phyloP scores from a whole-genome alignment of 2,329 filamentous ascomycete species.

The Plectosphaerella sp. region DNA sequence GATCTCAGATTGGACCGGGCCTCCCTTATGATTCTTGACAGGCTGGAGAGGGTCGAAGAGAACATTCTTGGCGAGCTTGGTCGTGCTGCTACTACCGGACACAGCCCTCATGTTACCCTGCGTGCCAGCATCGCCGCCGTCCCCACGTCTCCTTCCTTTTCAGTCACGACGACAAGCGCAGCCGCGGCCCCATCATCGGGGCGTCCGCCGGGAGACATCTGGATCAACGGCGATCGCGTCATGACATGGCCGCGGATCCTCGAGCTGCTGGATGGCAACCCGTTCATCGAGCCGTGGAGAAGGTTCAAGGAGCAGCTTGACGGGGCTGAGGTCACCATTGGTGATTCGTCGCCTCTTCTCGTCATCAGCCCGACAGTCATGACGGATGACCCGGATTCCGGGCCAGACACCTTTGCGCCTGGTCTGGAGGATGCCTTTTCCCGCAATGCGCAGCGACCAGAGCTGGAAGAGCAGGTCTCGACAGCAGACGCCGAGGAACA shows the following conservation, averaged over 20 bases:
- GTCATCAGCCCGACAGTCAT: background rate
- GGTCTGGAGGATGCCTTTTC: background rate
- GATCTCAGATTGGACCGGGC: background rate
- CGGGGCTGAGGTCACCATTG: background rate
- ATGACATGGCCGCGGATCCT: background rate
- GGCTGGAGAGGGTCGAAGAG: background rate
- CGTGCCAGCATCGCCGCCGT: background rate
- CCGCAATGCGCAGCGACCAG: background rate
- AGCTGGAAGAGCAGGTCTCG: background rate
- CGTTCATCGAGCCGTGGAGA: background rate
- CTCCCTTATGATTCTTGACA: background rate
- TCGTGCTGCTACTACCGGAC: background rate
- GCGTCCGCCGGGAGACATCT: background rate
- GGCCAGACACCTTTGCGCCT: background rate
- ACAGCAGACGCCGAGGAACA: background rate
- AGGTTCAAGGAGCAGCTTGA: background rate
- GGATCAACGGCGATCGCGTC: background rate
- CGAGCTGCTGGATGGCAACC: background rate
- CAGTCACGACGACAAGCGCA: background rate
- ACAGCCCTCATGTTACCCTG: background rate
- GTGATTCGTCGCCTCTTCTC: background rate
- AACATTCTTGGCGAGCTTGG: background rate
- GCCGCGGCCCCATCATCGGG: background rate
- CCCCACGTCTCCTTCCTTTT: background rate
- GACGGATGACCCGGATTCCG: background rate